Base-by-base conservation (phyloP, 1,284 basidiomycete species). In the Amylostereum chailletii region DNA sequence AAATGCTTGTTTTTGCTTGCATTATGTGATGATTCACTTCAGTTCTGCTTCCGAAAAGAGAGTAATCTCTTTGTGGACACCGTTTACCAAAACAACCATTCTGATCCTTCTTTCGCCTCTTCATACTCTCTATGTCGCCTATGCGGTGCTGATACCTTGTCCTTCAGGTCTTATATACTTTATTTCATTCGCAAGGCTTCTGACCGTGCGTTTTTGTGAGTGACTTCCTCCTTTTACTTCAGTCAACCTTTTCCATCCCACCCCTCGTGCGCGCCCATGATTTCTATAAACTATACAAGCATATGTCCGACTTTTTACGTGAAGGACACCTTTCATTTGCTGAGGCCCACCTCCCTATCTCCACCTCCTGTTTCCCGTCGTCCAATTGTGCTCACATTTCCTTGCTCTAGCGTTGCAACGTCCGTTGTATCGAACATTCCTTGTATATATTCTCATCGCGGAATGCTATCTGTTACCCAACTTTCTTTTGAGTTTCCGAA, bases 21-120 rank as follows among this genome's bases (percentile, higher is more conserved):
- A 30, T 39, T 39, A 34, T 45, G 38, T 51, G 45, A 51, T 57
- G 56, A 56, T 54, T 46, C 46, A 36, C 50, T 57, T 56, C 56
- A 57, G 56, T 56, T 57, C 56, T 57, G 56, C 56, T 56, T 57
- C 56, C 55, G 56, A 57, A 56, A 39, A 39, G 55, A 57, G 55
- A 47, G 30, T 42, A 42, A 48, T 53, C 54, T 57, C 56, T 54
- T 51, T 56, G 56, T 57, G 55, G 56, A 57, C 31, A 47, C 32
- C 34, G 30, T 39, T 51, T 54, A 54, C 55, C 55, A 57, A 53
- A 51, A 34, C 37, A 2, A 29, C 19, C 36, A n/a, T 41, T 49
- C 55, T 57, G 55, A 56, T 36, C 46, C 33, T 51, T 27, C 11
- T 27, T 42, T 45, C 2, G 11, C 26, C 3, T 31, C 29, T 4